These are phyloP conservation scores for Xylaria hypoxylon DNA, from an alignment of 2,329 filamentous ascomycete species.

Conservation along the genomic window DNA sequence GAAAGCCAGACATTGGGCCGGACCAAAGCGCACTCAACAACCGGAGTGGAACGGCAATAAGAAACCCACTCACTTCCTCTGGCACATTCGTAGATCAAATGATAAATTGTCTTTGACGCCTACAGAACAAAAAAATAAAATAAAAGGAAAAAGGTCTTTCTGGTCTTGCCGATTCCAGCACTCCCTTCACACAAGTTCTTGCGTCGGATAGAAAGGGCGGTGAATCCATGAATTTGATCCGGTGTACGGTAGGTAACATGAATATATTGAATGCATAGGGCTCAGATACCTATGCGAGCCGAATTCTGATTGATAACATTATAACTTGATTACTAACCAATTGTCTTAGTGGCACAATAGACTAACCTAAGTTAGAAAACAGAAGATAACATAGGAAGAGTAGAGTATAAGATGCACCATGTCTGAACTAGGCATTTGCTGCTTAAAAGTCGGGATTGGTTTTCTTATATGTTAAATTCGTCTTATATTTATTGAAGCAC, in stretches of 20 bases:
- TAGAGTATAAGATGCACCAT: no score
- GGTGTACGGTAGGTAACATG: neutral
- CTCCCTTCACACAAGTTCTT: neutral
- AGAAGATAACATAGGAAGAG: no score
- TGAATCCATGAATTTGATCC: constrained; percentile 8
- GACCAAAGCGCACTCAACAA: constrained; percentile 1
- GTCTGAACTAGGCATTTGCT: no score
- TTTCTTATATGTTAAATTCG: neutral
- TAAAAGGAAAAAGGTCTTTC: neutral
- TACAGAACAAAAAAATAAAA: no score
- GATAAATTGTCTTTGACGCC: neutral
- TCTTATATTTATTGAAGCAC: neutral
- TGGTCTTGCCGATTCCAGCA: constrained; percentile 2
- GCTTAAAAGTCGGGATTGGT: no score
- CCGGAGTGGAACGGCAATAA: neutral
- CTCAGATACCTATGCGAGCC: neutral
- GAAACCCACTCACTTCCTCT: constrained; percentile 11
- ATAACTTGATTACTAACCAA: neutral
- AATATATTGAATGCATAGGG: neutral
- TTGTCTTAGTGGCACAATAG: neutral
- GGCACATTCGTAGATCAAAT: neutral
- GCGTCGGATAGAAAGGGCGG: constrained; percentile 14
- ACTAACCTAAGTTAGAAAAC: no score
- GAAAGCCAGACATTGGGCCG: neutral
- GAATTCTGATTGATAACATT: neutral